phyloP scores from a whole-genome alignment of 345 rosid genomes.

The Luvunga scandens region DNA sequence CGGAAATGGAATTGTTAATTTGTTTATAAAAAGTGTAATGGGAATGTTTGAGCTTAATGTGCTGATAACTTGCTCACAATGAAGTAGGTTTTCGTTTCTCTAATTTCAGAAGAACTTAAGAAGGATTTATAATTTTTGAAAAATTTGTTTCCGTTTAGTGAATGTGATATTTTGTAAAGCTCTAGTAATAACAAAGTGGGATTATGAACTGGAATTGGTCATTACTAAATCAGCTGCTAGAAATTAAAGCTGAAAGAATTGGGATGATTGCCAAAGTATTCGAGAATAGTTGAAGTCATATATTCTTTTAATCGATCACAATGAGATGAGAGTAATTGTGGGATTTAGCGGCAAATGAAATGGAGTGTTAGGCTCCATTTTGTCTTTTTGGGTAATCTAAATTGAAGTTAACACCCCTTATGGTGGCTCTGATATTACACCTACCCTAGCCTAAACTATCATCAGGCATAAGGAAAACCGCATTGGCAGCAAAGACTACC shows the following conservation, averaged over 20 bases:
- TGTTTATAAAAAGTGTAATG: background rate
- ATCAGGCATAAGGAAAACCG: no score
- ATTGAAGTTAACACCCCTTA: background rate
- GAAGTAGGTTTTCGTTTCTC: background rate
- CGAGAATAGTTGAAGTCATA: background rate
- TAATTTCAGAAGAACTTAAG: background rate
- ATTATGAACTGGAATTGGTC: background rate
- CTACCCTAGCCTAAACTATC: no score
- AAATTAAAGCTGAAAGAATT: background rate
- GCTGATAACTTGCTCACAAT: no score
- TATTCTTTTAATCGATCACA: background rate
- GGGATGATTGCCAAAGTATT: background rate
- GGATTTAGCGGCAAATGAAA: background rate
- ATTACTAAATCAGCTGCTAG: background rate
- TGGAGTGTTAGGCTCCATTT: background rate
- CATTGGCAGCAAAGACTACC: no score
- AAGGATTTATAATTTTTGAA: background rate
- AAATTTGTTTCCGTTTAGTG: background rate
- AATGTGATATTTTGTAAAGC: background rate
- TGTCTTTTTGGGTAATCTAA: background rate
- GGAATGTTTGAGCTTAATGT: no score
- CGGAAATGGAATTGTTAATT: background rate
- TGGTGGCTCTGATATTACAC: background rate
- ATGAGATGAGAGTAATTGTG: background rate
- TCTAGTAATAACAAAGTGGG: background rate